Conservation (phyloP, 192 early-diverging fungal genomes). For the Coemansia biformis region DNA sequence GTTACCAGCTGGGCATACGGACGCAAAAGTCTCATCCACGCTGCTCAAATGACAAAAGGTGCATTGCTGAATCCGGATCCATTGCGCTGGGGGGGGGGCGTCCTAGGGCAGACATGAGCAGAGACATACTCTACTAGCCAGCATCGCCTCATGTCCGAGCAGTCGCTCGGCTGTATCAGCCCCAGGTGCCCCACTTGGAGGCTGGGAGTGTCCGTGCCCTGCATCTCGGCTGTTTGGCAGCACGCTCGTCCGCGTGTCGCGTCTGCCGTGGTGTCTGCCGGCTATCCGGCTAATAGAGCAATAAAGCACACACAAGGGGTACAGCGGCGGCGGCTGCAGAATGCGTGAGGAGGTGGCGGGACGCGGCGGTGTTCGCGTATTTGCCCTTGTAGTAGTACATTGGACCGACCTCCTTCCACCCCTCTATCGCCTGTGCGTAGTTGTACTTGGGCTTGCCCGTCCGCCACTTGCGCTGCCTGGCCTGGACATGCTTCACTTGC, state of each 20-base stretch:
- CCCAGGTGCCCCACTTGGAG: too few relatives aligned
- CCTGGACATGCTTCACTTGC: constrained; percentile 38
- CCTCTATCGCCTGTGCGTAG: constrained; percentile 35
- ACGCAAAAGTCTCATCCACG: too few relatives aligned
- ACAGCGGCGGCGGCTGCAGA: not conserved
- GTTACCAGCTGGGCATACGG: too few relatives aligned
- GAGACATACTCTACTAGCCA: not conserved
- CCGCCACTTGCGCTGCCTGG: constrained; percentile 40
- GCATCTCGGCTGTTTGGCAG: too few relatives aligned
- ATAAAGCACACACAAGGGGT: not conserved
- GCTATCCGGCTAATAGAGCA: not conserved
- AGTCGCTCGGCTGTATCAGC: too few relatives aligned
- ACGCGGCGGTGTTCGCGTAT: constrained; percentile 26
- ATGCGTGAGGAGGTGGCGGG: not conserved
- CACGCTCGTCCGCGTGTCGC: too few relatives aligned
- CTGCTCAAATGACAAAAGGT: too few relatives aligned
- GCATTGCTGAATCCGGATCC: too few relatives aligned
- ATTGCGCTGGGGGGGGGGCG: too few relatives aligned
- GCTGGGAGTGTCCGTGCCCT: too few relatives aligned
- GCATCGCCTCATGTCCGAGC: not conserved
- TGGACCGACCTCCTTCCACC: constrained; percentile 46
- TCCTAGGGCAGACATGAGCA: too few relatives aligned
- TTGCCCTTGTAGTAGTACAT: constrained; percentile 46
- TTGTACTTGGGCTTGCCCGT: constrained; percentile 43
- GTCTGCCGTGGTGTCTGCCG: not conserved